Evolutionary conservation across 2,329 filamentous ascomycete species (phyloP).

Genomic region (Nothophaeocryptopus gaeumannii): DNA sequence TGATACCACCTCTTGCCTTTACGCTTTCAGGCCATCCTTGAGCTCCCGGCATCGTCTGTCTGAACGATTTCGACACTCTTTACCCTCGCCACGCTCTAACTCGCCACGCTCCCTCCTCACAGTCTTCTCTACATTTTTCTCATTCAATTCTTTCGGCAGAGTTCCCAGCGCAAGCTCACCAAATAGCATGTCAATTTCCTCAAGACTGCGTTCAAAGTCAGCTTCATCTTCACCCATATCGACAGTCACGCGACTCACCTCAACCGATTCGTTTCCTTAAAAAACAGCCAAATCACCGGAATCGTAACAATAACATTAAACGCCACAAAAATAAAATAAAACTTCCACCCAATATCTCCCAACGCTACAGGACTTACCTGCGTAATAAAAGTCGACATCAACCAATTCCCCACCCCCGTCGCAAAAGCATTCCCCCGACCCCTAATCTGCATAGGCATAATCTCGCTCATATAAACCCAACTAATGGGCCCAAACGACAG

Average conservation of each 20-base stretch:
- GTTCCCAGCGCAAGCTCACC: constrained; percentile 51
- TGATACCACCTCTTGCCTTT: not conserved
- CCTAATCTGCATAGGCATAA: constrained; percentile 65
- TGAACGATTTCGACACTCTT: constrained; percentile 17
- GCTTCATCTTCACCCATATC: too few relatives aligned
- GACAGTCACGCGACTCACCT: constrained; percentile 11
- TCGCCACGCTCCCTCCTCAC: constrained; percentile 21
- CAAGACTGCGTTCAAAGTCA: constrained; percentile 36
- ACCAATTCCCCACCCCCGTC: constrained; percentile 58
- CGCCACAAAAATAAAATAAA: constrained; percentile 40
- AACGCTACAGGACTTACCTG: constrained; percentile 51
- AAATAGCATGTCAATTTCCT: constrained; percentile 59
- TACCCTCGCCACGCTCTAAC: constrained; percentile 1
- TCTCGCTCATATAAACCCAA: constrained; percentile 66
- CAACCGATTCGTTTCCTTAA: constrained; percentile 55
- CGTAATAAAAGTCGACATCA: constrained; percentile 58
- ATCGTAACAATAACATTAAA: constrained; percentile 48
- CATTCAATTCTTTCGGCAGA: constrained; percentile 45
- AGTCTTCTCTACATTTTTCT: constrained; percentile 33
- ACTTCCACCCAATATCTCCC: constrained; percentile 27
- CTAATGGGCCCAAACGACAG: constrained; percentile 58
- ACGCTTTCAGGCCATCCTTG: not conserved
- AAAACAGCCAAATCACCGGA: constrained; percentile 51
- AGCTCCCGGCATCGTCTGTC: not conserved
- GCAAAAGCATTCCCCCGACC: constrained; percentile 58